These are phyloP conservation scores for Citrus sinensis DNA, from an alignment of 345 rosid genomes.

Conservation along the genomic window DVS_A1.0 CM039161.1:24363001-24363500, in stretches of 20 bases:
- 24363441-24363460: neutral
- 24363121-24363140: neutral
- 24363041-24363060: no score
- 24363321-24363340: conserved; percentile 15
- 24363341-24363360: neutral
- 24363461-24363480: conserved; percentile 30
- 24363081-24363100: no score
- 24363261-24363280: neutral
- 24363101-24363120: neutral
- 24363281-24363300: neutral
- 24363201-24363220: neutral
- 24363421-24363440: neutral
- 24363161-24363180: neutral
- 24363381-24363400: conserved; percentile 4
- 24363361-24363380: neutral
- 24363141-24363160: neutral
- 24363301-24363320: neutral
- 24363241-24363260: neutral
- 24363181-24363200: neutral
- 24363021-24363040: no score
- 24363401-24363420: conserved; percentile 6
- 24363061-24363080: no score
- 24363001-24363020: no score
- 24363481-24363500: conserved; percentile 95
- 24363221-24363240: neutral